Evolutionary conservation across 805 yeast genomes (phyloP).

Genomic region (Candida ovalis): DNA sequence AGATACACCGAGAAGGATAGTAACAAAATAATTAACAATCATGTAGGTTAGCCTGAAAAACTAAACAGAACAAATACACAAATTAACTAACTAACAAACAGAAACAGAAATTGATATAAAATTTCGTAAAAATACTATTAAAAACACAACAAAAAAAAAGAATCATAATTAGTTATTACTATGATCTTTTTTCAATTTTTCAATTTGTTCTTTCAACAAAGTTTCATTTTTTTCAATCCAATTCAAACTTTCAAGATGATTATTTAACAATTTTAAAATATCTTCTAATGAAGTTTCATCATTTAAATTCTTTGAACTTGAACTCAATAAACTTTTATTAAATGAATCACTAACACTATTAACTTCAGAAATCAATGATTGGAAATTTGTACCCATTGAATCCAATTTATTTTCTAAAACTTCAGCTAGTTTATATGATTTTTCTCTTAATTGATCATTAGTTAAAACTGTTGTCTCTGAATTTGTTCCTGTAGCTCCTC

Average conservation of each 20-base stretch:
- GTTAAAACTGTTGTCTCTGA: constrained; percentile 36
- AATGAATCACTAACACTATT: constrained; percentile 79
- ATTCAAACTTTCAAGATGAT: constrained; percentile 85
- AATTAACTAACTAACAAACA: no score
- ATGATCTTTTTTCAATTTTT: constrained; percentile 27
- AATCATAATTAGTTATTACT: background rate
- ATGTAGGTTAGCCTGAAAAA: no score
- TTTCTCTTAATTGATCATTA: constrained; percentile 83
- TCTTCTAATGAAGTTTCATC: constrained; percentile 48
- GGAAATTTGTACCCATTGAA: constrained; percentile 68
- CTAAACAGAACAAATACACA: no score
- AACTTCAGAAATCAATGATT: constrained; percentile 74
- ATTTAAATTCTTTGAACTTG: constrained; percentile 17
- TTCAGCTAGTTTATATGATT: constrained; percentile 86
- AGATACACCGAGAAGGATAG: no score
- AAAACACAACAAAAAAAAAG: background rate
- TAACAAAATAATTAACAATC: no score
- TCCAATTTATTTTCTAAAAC: constrained; percentile 78
- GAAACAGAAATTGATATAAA: background rate
- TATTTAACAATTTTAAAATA: constrained; percentile 75
- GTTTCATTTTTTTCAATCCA: constrained; percentile 78
- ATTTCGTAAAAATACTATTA: background rate
- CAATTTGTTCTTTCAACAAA: constrained; percentile 63
- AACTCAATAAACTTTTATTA: constrained; percentile 51
- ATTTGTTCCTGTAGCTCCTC: background rate